A percentile compares a stretch with the other conserved stretches of the same genome.
phyloP scores from a whole-genome alignment of 495 filamentous ascomycete genomes.

The Ascodesmis nigricans region DNA sequence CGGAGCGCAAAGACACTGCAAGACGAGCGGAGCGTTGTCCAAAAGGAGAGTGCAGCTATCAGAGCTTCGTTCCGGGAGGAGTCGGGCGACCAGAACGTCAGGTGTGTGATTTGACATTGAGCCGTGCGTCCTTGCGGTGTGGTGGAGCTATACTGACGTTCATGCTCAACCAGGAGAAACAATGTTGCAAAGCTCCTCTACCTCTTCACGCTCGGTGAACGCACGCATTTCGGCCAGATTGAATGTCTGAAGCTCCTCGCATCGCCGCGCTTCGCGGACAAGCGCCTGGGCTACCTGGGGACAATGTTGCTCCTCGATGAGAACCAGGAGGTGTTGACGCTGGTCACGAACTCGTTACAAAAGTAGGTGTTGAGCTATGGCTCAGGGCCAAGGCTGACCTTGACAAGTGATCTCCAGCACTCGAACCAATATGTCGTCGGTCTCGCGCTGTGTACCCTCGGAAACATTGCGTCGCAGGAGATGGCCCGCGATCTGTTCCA shows the following conservation, averaged over 20 bases:
- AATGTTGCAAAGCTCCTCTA: constrained; percentile 97
- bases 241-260: constrained; percentile 96
- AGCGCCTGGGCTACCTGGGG: constrained; percentile 83
- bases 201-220: constrained; percentile 92
- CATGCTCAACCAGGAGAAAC: constrained; percentile 45
- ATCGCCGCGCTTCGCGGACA: constrained; percentile 93
- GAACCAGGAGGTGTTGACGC: constrained; percentile 90
- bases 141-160: background rate
- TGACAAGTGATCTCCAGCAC: constrained; percentile 67
- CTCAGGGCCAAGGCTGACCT: constrained; percentile 9
- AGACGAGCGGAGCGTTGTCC: constrained; percentile 90
- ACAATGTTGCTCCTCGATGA: constrained; percentile 93
- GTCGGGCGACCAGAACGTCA: constrained; percentile 69
- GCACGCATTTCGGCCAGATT: constrained; percentile 97
- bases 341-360: constrained; percentile 92
- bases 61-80: constrained; percentile 93
- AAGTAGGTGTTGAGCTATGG: constrained; percentile 37
- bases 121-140: background rate
- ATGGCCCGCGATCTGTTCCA: constrained; percentile 97
- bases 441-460: constrained; percentile 80
- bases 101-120: constrained; percentile 38
- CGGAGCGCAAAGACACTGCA: constrained; percentile 96
- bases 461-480: constrained; percentile 91
- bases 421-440: constrained; percentile 98
- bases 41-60: constrained; percentile 96